Conservation (phyloP, 306 rosid species). For the Pterocarpus macrocarpus region DNA sequence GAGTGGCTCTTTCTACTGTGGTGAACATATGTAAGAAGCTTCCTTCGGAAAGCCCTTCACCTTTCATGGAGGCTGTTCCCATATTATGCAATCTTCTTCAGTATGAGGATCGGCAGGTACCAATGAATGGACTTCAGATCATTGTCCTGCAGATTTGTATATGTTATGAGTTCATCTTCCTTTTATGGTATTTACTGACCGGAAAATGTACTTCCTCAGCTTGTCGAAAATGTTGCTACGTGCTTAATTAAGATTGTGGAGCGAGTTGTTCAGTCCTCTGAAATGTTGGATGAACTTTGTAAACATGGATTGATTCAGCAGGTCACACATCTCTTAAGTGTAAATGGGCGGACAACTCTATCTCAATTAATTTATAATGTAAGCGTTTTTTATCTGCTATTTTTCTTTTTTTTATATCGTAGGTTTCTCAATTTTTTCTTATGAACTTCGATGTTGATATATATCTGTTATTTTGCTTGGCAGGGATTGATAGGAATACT, state of each 20-base stretch:
- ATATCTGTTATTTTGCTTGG: slow-evolving; percentile 48
- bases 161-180: slow-evolving; percentile 19
- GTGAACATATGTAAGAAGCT: slow-evolving; percentile 95
- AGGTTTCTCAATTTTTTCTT: slow-evolving; percentile 37
- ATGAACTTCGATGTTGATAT: slow-evolving; percentile 40
- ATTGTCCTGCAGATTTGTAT: slow-evolving; percentile 7
- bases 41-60: slow-evolving; percentile 82
- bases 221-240: slow-evolving; percentile 84
- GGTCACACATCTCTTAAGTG: slow-evolving; percentile 69
- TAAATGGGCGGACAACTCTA: slow-evolving; percentile 69
- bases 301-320: slow-evolving; percentile 81
- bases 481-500: slow-evolving; percentile 94
- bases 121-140: slow-evolving; percentile 25
- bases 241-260: slow-evolving; percentile 87
- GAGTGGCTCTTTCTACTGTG: slow-evolving; percentile 96
- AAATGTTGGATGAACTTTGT: slow-evolving; percentile 89
- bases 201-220: slow-evolving; percentile 62
- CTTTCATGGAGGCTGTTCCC: slow-evolving; percentile 95
- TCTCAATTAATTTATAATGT: slow-evolving; percentile 79
- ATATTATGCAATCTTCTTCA: slow-evolving; percentile 93
- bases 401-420: slow-evolving; percentile 29
- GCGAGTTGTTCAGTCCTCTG: slow-evolving; percentile 71
- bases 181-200: slow-evolving; percentile 42
- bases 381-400: slow-evolving; percentile 39
- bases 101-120: slow-evolving; percentile 93